phyloP scores from a whole-genome alignment of 441 rosid species.

The Corymbia calophylla region DNA sequence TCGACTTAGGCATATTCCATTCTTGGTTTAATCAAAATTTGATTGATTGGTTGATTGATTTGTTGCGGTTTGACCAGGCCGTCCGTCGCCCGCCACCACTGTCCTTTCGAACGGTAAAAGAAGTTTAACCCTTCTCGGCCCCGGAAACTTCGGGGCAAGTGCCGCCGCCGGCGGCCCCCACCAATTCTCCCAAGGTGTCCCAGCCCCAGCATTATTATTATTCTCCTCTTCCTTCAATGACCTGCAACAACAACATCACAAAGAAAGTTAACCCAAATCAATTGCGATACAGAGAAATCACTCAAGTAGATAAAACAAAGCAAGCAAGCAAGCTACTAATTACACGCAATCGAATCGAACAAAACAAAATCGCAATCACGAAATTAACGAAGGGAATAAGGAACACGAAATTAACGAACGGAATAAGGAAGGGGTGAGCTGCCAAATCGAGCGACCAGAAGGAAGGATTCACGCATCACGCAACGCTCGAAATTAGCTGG shows the following conservation, averaged over 20 bases:
- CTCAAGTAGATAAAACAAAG: fast-evolving
- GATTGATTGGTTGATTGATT: neutral
- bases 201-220: neutral
- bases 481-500: neutral
- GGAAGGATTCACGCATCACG: neutral
- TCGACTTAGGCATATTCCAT: neutral
- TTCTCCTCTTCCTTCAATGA: neutral
- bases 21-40: neutral
- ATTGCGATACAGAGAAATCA: neutral
- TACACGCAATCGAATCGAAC: neutral
- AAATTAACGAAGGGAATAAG: neutral
- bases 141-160: neutral
- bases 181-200: neutral
- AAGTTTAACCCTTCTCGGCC: neutral
- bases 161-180: neutral
- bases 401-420: neutral
- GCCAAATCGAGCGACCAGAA: neutral
- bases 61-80: neutral
- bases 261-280: neutral
- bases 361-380: neutral
- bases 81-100: neutral
- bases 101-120: neutral
- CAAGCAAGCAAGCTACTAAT: neutral
- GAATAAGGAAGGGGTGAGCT: neutral
- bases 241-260: neutral